Evolutionary conservation across 1,139 yeast species (phyloP).

Genomic region (Yamadazyma triangularis): DNA sequence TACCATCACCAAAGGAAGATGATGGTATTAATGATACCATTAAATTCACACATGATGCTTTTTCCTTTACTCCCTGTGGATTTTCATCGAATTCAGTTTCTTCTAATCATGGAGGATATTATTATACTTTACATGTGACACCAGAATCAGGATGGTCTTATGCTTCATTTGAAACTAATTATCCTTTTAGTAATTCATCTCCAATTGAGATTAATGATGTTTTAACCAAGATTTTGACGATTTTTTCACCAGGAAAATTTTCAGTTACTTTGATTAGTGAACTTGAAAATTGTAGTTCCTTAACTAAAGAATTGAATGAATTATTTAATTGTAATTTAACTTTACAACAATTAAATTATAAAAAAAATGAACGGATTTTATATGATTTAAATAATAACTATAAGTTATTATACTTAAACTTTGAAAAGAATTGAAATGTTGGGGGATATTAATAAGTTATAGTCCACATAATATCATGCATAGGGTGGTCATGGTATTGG

Average conservation of each 20-base stretch:
- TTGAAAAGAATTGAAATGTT: conserved; percentile 19
- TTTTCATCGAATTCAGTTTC: conserved; percentile 82
- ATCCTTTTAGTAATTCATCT: conserved; percentile 39
- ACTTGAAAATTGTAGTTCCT: conserved; percentile 10
- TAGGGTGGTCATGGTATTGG: conserved; percentile 14
- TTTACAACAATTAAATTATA: conserved; percentile 48
- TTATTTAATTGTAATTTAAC: conserved; percentile 28
- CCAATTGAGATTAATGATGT: conserved; percentile 48
- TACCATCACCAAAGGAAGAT: conserved; percentile 36
- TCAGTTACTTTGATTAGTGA: conserved; percentile 64
- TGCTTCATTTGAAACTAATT: conserved; percentile 92
- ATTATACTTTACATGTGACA: conserved; percentile 90
- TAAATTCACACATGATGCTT: conserved; percentile 68
- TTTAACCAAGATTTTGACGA: conserved; percentile 50
- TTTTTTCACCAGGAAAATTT: conserved; percentile 75
- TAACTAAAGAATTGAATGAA: conserved; percentile 10
- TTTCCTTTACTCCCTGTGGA: conserved; percentile 95
- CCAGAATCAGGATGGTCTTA: conserved; percentile 95
- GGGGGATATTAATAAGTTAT: conserved; percentile 13
- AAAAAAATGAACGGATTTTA: conserved; percentile 60
- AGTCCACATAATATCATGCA: conserved; percentile 9
- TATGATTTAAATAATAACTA: conserved; percentile 60
- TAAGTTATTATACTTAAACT: conserved; percentile 45
- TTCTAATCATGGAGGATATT: conserved; percentile 50
- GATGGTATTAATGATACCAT: conserved; percentile 19